These are phyloP conservation scores for Calonectria montana DNA, from an alignment of 2,329 filamentous ascomycete genomes.

Conservation along the genomic window DNA sequence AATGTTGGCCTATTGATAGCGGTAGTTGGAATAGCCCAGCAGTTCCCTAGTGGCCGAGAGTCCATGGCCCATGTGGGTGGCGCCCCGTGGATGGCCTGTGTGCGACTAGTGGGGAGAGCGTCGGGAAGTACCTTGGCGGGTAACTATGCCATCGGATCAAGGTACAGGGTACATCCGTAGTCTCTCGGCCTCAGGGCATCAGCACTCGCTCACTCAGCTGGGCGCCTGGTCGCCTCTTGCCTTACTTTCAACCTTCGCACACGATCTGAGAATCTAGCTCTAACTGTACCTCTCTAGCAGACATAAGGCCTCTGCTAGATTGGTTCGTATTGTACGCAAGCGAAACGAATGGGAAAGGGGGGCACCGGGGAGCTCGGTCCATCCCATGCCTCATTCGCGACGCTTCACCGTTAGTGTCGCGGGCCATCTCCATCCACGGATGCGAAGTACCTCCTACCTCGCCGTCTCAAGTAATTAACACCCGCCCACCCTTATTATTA, in stretches of 20 bases:
- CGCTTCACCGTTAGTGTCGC: constrained; percentile 16
- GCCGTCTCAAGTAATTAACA: constrained; percentile 11
- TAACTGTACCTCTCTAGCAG: neutral
- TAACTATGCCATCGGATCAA: constrained; percentile 6
- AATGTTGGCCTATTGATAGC: neutral
- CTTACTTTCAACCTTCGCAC: neutral
- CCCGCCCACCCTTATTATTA: constrained; percentile 5
- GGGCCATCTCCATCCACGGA: constrained; percentile 6
- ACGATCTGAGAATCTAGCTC: neutral
- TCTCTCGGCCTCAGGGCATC: neutral
- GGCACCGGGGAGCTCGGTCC: neutral
- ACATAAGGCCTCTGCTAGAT: neutral
- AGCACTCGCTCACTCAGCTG: neutral
- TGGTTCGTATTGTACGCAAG: constrained; percentile 2
- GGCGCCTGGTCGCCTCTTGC: neutral
- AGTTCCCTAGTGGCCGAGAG: constrained; percentile 13
- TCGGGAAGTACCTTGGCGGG: constrained; percentile 8
- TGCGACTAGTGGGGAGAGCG: neutral
- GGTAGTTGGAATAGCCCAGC: neutral
- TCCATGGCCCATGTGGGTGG: constrained; percentile 10
- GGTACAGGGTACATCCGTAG: constrained; percentile 17
- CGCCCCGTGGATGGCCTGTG: constrained; percentile 8
- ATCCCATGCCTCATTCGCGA: constrained; percentile 6
- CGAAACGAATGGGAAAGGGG: neutral
- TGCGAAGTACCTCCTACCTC: constrained; percentile 18